Evolutionary conservation across 768 basidiomycete genomes (phyloP).

Genomic region (Pisolithus albus): DNA sequence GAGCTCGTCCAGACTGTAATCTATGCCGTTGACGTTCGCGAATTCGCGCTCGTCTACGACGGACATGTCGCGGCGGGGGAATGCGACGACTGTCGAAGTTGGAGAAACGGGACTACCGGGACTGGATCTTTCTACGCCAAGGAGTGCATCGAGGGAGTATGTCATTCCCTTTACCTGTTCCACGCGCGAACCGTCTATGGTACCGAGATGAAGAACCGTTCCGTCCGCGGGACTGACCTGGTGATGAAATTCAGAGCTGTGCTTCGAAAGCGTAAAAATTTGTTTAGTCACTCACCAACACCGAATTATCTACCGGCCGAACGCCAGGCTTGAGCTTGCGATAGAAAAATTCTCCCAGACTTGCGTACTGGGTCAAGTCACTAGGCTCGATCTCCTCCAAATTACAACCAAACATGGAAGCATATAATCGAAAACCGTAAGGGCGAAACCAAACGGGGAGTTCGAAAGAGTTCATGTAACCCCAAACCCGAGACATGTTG

Average conservation of each 20-base stretch:
- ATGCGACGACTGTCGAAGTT: constrained; percentile 35
- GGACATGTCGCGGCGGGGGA: constrained; percentile 45
- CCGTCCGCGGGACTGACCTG: constrained; percentile 96
- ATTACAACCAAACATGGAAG: constrained; percentile 88
- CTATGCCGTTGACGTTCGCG: constrained; percentile 94
- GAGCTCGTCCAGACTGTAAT: constrained; percentile 88
- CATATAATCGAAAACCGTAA: constrained; percentile 78
- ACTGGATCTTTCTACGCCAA: constrained; percentile 57
- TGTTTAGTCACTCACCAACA: constrained; percentile 46
- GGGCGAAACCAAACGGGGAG: constrained; percentile 96
- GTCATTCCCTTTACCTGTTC: constrained; percentile 98
- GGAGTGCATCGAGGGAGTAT: constrained; percentile 89
- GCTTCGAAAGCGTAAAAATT: neutral
- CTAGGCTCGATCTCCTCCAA: constrained; percentile 79
- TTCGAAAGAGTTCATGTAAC: constrained; percentile 88
- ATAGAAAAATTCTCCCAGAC: constrained; percentile 96
- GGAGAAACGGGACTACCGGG: constrained; percentile 40
- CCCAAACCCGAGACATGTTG: constrained; percentile 93
- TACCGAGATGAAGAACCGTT: constrained; percentile 85
- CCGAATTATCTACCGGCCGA: constrained; percentile 70
- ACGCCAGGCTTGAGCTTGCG: constrained; percentile 74
- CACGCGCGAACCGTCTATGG: constrained; percentile 68
- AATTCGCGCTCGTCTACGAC: constrained; percentile 83
- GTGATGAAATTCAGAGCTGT: neutral
- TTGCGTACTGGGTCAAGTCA: constrained; percentile 71